A percentile compares a stretch with the other conserved stretches of the same genome.
phyloP scores from a whole-genome alignment of 1,139 yeast species.

The Blastobotrys illinoisensis region DNA sequence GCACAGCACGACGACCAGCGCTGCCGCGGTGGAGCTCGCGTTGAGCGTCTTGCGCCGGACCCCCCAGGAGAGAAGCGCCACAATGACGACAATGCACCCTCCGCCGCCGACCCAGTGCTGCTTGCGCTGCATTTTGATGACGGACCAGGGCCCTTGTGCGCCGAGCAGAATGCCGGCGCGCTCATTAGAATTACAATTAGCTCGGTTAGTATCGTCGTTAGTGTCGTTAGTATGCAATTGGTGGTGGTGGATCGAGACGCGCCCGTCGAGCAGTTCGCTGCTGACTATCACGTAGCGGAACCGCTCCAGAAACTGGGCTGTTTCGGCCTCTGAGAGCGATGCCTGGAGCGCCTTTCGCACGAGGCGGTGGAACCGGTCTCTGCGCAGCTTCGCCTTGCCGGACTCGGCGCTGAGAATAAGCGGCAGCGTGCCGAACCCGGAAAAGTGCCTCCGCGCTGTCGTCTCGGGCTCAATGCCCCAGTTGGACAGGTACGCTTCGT shows the following conservation, averaged over 20 bases:
- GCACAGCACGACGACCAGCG: constrained; percentile 27
- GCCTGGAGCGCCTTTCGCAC: constrained; percentile 26
- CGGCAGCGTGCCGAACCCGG: constrained; percentile 18
- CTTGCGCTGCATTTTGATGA: constrained; percentile 19
- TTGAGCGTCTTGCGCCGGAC: constrained; percentile 12
- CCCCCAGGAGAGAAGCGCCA: constrained; percentile 30
- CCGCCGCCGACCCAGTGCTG: constrained; percentile 33
- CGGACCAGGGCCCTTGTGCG: constrained; percentile 29
- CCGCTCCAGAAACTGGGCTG: constrained; percentile 38
- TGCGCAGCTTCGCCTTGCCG: constrained; percentile 18
- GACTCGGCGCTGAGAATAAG: constrained; percentile 20
- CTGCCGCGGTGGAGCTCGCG: constrained; percentile 6
- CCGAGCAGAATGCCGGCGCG: constrained; percentile 22
- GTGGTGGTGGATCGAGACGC: constrained; percentile 10
- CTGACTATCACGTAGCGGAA: constrained; percentile 41
- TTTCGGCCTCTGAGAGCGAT: constrained; percentile 29
- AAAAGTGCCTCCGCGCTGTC: constrained; percentile 3
- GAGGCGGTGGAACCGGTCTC: constrained; percentile 23
- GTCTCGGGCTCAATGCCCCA: constrained; percentile 14
- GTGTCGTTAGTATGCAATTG: neutral
- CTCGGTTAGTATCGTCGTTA: neutral
- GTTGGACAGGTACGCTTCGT: constrained; percentile 3
- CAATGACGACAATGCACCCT: constrained; percentile 34
- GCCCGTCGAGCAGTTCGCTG: constrained; percentile 39
- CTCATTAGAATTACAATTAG: constrained; percentile 7